phyloP scores from a whole-genome alignment of 768 basidiomycete species.

The Trametes elegans region DNA sequence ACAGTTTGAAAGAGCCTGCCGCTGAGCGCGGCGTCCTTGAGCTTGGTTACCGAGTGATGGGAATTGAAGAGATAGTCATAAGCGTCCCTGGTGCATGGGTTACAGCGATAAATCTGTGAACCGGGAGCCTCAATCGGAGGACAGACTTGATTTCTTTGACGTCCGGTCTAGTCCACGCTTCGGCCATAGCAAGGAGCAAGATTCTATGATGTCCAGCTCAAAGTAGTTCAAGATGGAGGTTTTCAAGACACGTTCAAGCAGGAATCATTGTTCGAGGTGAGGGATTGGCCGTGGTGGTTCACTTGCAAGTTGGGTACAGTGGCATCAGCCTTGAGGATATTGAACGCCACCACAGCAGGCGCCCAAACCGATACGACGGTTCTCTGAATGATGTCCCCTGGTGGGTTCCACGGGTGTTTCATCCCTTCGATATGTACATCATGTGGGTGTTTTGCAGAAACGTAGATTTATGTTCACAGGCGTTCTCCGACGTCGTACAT shows the following conservation, averaged over 20 bases:
- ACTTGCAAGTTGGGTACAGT: too few relatives aligned
- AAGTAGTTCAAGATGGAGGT: not conserved
- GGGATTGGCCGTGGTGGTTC: too few relatives aligned
- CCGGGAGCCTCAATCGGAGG: conserved; percentile 27
- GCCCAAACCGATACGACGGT: too few relatives aligned
- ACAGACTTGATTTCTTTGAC: conserved; percentile 35
- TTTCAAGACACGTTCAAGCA: not conserved
- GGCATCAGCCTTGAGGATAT: too few relatives aligned
- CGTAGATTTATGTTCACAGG: too few relatives aligned
- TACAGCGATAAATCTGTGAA: conserved; percentile 25
- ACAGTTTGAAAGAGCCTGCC: conserved; percentile 53
- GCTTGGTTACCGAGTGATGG: conserved; percentile 54
- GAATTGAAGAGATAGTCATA: conserved; percentile 51
- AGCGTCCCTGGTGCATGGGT: conserved; percentile 34
- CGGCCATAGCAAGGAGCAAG: conserved; percentile 16
- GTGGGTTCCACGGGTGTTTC: too few relatives aligned
- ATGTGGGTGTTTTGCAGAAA: too few relatives aligned
- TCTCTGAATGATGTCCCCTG: too few relatives aligned
- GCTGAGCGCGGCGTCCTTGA: conserved; percentile 63
- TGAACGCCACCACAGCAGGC: too few relatives aligned
- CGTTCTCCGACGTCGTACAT: too few relatives aligned
- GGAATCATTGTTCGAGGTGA: not conserved
- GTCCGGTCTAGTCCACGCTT: conserved; percentile 26
- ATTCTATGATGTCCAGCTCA: not conserved
- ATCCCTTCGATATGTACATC: too few relatives aligned